These are phyloP conservation scores for Backusella liffmaniae DNA, from an alignment of 192 early-diverging fungal genomes.

Conservation along the genomic window DNA sequence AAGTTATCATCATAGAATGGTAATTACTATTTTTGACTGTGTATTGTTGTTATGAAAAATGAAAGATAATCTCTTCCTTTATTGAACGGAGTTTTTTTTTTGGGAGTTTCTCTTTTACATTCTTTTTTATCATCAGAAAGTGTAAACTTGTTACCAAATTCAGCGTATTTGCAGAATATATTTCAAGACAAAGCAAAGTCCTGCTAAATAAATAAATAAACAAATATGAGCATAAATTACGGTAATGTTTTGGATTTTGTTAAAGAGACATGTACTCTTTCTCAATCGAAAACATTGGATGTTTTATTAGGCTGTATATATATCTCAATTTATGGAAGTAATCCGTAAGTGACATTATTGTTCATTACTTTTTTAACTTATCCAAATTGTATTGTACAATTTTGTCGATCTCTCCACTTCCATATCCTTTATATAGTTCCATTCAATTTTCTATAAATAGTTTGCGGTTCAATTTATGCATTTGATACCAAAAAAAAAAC, in stretches of 20 bases:
- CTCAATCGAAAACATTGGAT: too few relatives aligned
- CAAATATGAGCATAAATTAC: not conserved
- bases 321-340: not conserved
- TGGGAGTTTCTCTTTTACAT: not conserved
- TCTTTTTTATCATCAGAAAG: not conserved
- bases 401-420: not conserved
- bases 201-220: not conserved
- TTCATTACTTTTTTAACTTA: too few relatives aligned
- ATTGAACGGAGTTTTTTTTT: not conserved
- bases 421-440: not conserved
- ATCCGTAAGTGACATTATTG: too few relatives aligned
- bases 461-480: not conserved
- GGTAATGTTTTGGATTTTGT: not conserved
- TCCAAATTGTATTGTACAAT: too few relatives aligned
- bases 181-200: not conserved
- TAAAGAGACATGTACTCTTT: not conserved
- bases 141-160: not conserved
- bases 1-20: not conserved
- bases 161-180: not conserved
- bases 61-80: not conserved
- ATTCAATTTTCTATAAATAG: not conserved
- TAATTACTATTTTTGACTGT: not conserved
- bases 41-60: not conserved
- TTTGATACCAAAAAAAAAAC: not conserved
- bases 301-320: too few relatives aligned